Base-by-base conservation (phyloP, 2,329 filamentous ascomycete genomes). In the Alternaria sp. region DNA sequence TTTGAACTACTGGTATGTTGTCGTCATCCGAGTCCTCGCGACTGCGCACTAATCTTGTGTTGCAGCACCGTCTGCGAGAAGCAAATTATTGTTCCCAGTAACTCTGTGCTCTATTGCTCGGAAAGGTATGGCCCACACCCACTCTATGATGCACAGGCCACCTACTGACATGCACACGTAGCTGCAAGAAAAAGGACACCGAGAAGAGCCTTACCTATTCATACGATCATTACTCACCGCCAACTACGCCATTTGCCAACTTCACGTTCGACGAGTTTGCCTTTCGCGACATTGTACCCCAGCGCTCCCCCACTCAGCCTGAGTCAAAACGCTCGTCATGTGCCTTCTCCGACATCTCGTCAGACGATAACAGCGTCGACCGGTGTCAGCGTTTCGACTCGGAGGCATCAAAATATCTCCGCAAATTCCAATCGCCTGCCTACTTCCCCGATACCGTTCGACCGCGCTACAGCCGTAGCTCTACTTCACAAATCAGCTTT, bases 51-150 rank as follows among this genome's bases (percentile, higher is more conserved):
- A 57, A 69, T 54, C 13, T 50, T 15, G 2, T 44, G 9, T 28
- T 36, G 40, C 73, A 90, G 88, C 79, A 85, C 88, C 66, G 88
- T 85, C 73, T 90, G 88, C 77, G 88, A 90, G 77, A 88, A 85
- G 76, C 88, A 90, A 79, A 90, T 90, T 71, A 84, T 87, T 57
- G 84, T 85, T 30, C 88, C 88, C 15, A 85, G 85, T 75, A 86
- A 87, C 73, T 83, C 83, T 15, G 83, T 89, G 44, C 81, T 90
- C 47, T 90, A 90, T 76, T 90, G 88, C 80, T 89, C 87, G 55
- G 87, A 89, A 81, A 85, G 85, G 87, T 89, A 83, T 74, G 82
- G 76, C 51, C 36, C 53, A 59, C 52, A 47, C 52, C 26, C 19
- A 49, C 54, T 25, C 57, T 49, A 17, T 49, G 21, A 17, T 52